phyloP scores from a whole-genome alignment of 305 asterid species.

The Vinca major region DNA sequence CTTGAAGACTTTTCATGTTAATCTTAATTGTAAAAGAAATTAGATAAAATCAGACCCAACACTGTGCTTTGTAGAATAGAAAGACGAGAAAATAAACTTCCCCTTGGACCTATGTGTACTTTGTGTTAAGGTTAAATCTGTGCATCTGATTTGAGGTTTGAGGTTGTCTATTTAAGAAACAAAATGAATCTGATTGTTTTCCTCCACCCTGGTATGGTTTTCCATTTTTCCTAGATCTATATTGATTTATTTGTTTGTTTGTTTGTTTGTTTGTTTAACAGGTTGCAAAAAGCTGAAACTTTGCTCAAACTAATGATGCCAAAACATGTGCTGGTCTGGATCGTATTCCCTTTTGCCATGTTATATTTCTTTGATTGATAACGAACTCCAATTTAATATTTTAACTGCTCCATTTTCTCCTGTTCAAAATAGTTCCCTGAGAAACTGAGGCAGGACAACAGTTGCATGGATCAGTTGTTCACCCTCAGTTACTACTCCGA shows the following conservation, averaged over 20 bases:
- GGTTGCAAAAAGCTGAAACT: constrained; percentile 37
- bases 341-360: constrained; percentile 4
- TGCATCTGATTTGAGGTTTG: background rate
- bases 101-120: background rate
- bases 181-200: background rate
- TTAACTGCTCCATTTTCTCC: background rate
- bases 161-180: background rate
- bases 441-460: constrained; percentile 30
- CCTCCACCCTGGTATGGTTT: background rate
- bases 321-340: constrained; percentile 47
- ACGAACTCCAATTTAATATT: constrained; percentile 3
- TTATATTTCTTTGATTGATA: background rate
- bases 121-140: background rate
- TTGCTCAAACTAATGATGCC: constrained; percentile 60
- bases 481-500: constrained; percentile 37
- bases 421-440: constrained; percentile 52
- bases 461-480: constrained; percentile 25
- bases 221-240: background rate
- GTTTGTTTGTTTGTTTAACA: constrained; percentile 20
- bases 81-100: background rate
- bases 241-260: background rate
- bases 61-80: background rate
- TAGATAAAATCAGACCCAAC: background rate
- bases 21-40: background rate
- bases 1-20: background rate